Evolutionary conservation across 2,329 filamentous ascomycete species (phyloP), one percentile per base, ranked within the genome.

Genomic region (Apiospora marii): DNA sequence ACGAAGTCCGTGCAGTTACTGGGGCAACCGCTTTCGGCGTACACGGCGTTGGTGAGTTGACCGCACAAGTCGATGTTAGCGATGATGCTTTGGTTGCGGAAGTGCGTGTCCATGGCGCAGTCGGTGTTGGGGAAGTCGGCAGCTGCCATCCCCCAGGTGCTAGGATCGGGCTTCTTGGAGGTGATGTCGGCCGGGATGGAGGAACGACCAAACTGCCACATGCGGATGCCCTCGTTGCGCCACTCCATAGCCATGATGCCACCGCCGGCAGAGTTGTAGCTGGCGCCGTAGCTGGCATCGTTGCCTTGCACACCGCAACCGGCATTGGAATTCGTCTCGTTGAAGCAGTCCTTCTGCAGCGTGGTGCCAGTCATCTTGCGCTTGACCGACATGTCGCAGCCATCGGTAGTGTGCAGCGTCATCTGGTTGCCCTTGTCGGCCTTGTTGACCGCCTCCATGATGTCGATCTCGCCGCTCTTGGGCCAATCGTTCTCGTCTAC

Each of bases 1-100:
- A 92, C 90, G 74, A 85, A 89, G 69, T 89, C 85, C 4, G 83
- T 83, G 77, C 91, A 92, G 71, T 85, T 90, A 30, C 84, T 85
- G 0, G 89, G 85, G 76, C 85, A 87, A 70, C 84, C 85, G 27
- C 87, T 88, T 16, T 80, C 75, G 2, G 81, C 80, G 76, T 86
- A 90, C 46, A 82, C 80, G 3, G 81, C 82, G 67, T 87, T 86
- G 4, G 87, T 87, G 75, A 89, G 84, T 53, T 87, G 80, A 0
- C 91, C 91, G 75, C 91, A 93, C 10, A 93, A 81, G 78, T 91
- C 88, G 74, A 92, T 92, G 76, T 93, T 92, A 58, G 86, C 86
- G 74, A 92, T 86, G 75, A 93, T 92, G 75, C 89, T 91, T 79
- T 91, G 87, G 77, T 92, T 93, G 71, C 81, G 84, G 79, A 93